Conservation (phyloP, 306 rosid genomes). For the Cucurbita moschata region DNA sequence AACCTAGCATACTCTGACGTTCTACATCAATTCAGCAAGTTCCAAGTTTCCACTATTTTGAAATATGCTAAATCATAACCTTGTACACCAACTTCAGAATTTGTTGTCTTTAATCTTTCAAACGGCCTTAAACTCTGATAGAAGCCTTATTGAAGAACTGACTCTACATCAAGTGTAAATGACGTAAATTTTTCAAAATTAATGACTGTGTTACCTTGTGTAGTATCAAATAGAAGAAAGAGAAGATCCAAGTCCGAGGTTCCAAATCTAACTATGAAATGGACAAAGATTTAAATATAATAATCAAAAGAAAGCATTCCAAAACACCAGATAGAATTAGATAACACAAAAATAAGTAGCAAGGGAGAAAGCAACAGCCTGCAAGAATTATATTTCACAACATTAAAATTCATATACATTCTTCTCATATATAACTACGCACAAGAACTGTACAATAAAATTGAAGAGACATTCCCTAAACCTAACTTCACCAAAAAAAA, state of each 20-base stretch:
- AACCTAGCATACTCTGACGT: not conserved
- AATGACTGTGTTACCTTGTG: not conserved
- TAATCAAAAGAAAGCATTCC: not conserved
- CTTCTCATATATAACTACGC: conserved; percentile 21
- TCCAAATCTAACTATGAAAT: not conserved
- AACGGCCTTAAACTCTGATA: not conserved
- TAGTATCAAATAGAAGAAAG: not conserved
- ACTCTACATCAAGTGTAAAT: not conserved
- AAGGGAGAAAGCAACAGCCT: conserved; percentile 6
- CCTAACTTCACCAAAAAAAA: conserved; percentile 62
- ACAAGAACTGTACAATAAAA: conserved; percentile 54
- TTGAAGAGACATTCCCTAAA: conserved; percentile 27
- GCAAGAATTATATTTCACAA: conserved; percentile 42
- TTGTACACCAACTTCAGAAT: not conserved
- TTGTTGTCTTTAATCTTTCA: not conserved
- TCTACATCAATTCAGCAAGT: not conserved
- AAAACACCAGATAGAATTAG: conserved; percentile 7
- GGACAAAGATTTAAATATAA: not conserved
- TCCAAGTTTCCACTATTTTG: not conserved
- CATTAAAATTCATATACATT: conserved; percentile 46
- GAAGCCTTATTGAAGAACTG: not conserved
- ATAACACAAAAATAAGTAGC: conserved; percentile 7
- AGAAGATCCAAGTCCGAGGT: not conserved
- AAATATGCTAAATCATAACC: not conserved
- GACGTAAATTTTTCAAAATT: not conserved